Percentiles rank a stretch among this genome's conserved stretches.
Conservation (phyloP, 805 yeast genomes). For the Wilhelminamyces savonicus region DNA sequence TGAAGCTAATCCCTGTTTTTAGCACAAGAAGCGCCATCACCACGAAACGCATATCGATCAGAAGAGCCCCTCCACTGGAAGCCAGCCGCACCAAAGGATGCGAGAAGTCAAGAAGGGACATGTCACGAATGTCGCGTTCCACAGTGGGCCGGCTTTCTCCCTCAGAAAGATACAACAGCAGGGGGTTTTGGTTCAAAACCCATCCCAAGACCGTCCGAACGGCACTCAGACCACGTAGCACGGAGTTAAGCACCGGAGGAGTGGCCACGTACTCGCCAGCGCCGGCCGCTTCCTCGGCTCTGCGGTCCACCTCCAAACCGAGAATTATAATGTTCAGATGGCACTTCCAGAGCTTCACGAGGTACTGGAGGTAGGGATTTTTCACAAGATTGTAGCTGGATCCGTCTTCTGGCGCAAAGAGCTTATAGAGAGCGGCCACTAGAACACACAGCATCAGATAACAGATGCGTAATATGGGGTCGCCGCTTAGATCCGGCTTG, state of each 20-base stretch:
- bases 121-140: slow-evolving; percentile 52
- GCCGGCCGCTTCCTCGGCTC: too few species aligned
- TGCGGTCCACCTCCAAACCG: slow-evolving; percentile 49
- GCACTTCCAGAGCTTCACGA: slow-evolving; percentile 60
- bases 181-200: slow-evolving; percentile 44
- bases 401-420: slow-evolving; percentile 18
- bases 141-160: not conserved
- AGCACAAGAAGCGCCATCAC: slow-evolving; percentile 44
- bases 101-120: slow-evolving; percentile 53
- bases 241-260: slow-evolving; percentile 26
- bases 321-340: slow-evolving; percentile 53
- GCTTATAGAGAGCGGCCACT: slow-evolving; percentile 24
- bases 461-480: slow-evolving; percentile 18
- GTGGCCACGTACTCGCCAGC: too few species aligned
- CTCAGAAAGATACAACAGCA: slow-evolving; percentile 5
- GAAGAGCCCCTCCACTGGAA: slow-evolving; percentile 52
- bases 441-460: slow-evolving; percentile 28
- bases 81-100: slow-evolving; percentile 60
- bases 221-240: slow-evolving; percentile 57
- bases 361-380: slow-evolving; percentile 58
- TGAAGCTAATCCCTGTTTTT: slow-evolving; percentile 16
- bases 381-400: slow-evolving; percentile 33
- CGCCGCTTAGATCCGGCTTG: slow-evolving; percentile 4
- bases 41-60: slow-evolving; percentile 51
- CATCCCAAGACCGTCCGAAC: slow-evolving; percentile 57